A percentile compares a stretch with the other conserved stretches of the same genome.
Evolutionary conservation across 139 green algal genomes (phyloP).

Genomic region (Prasinococcaceae sp.): DNA sequence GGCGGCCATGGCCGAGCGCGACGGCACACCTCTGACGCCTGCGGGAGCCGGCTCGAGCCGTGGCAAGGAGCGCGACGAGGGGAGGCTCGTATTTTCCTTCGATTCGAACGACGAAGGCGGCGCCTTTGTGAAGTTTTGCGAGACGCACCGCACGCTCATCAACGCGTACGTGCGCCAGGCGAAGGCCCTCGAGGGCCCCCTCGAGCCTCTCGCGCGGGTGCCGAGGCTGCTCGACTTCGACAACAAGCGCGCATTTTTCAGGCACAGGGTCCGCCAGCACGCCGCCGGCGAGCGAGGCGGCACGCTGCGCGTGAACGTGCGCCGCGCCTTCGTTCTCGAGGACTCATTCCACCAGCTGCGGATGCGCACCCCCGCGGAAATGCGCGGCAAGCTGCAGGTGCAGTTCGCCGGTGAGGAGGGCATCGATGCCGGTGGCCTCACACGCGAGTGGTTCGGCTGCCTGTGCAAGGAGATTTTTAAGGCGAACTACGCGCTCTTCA

Average conservation of each 20-base stretch:
- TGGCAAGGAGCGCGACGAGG: no score
- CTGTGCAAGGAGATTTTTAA: slow-evolving; percentile 96
- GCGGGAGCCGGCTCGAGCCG: no score
- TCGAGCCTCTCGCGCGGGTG: not conserved
- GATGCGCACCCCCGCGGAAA: slow-evolving; percentile 54
- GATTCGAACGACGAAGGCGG: no score
- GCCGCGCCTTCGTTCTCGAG: slow-evolving; percentile 80
- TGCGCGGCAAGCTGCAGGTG: slow-evolving; percentile 47
- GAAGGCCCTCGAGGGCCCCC: not conserved
- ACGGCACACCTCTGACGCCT: no score
- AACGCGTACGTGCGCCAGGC: slow-evolving; percentile 69
- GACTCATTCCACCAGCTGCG: slow-evolving; percentile 95
- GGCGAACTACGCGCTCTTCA: slow-evolving; percentile 74
- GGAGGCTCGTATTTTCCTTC: no score
- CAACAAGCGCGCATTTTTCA: slow-evolving; percentile 88
- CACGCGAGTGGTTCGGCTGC: slow-evolving; percentile 88
- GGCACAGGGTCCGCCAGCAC: slow-evolving; percentile 22
- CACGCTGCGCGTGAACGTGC: slow-evolving; percentile 54
- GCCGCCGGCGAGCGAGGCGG: slow-evolving; percentile 13
- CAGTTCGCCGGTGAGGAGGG: slow-evolving; percentile 76
- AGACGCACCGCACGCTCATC: slow-evolving; percentile 68
- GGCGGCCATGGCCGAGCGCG: no score
- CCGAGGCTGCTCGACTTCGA: slow-evolving; percentile 91
- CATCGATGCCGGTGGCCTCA: slow-evolving; percentile 89
- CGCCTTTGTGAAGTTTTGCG: slow-evolving; percentile 24